A percentile compares a stretch with the other conserved stretches of the same genome.
These are phyloP conservation scores for Gaertneriomyces semiglobifer DNA, from an alignment of 192 early-diverging fungal genomes.

Conservation along the genomic window DNA sequence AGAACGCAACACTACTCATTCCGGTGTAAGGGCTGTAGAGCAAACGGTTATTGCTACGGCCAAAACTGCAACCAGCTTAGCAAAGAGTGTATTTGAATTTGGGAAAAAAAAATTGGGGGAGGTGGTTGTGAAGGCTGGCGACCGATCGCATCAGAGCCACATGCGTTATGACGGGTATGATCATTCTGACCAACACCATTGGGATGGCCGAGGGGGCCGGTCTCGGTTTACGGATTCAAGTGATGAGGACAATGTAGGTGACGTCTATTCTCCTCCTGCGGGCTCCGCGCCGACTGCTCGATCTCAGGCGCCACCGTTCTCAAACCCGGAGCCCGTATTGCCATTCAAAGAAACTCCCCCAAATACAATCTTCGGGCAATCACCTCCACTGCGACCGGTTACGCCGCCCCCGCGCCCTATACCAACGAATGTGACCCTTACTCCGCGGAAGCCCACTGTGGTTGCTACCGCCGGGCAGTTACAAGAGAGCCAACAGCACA, in stretches of 20 bases:
- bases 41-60: slow-evolving; percentile 58
- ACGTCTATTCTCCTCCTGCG: background rate
- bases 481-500: slow-evolving; percentile 4
- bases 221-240: background rate
- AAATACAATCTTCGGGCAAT: background rate
- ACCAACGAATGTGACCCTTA: background rate
- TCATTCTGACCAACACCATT: too few species aligned
- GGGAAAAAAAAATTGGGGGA: slow-evolving; percentile 2
- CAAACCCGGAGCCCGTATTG: too few species aligned
- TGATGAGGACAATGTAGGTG: background rate
- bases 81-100: background rate
- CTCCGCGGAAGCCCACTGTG: slow-evolving; percentile 35
- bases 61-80: slow-evolving; percentile 5
- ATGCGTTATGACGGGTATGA: too few species aligned
- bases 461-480: slow-evolving; percentile 38
- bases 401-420: background rate
- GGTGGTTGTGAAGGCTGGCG: background rate
- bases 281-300: too few species aligned
- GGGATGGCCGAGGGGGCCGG: background rate
- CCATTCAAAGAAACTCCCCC: background rate
- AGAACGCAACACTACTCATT: too few species aligned
- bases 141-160: too few species aligned
- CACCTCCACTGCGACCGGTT: background rate
- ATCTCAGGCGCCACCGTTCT: too few species aligned
- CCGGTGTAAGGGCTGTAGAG: slow-evolving; percentile 22